phyloP scores from a whole-genome alignment of 1,284 basidiomycete species.

The Ustanciosporium gigantosporum region DNA sequence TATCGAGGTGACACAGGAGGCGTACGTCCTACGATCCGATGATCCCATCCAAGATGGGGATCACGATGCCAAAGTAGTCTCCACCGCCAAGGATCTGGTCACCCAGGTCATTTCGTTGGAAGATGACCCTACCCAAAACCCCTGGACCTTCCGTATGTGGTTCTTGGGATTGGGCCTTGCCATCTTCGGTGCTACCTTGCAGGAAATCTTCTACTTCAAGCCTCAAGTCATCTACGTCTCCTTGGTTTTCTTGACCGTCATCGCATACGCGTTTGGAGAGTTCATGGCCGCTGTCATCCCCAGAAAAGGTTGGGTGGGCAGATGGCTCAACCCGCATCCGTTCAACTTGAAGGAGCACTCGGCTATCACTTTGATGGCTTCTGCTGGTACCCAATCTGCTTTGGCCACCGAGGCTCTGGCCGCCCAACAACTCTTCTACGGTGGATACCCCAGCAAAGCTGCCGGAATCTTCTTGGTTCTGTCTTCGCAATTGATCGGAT shows the following conservation, averaged over 20 bases:
- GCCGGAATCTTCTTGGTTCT: slow-evolving; percentile 67
- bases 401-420: slow-evolving; percentile 21
- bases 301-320: slow-evolving; percentile 4
- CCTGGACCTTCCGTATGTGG: slow-evolving; percentile 28
- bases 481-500: slow-evolving; percentile 72
- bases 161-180: slow-evolving; percentile 17
- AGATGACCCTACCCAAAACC: slow-evolving; percentile 17
- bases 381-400: slow-evolving; percentile 14
- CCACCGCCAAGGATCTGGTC: slow-evolving; percentile 15
- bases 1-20: too few relatives aligned
- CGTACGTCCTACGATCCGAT: too few relatives aligned
- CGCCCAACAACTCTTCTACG: slow-evolving; percentile 32
- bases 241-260: slow-evolving; percentile 20
- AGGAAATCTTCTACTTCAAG: slow-evolving; percentile 30
- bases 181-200: slow-evolving; percentile 11
- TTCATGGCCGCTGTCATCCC: slow-evolving; percentile 15
- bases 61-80: slow-evolving; percentile 12
- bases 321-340: slow-evolving; percentile 14
- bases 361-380: slow-evolving; percentile 21
- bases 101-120: slow-evolving; percentile 13
- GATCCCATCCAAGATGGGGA: too few relatives aligned
- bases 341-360: slow-evolving; percentile 32
- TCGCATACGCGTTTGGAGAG: slow-evolving; percentile 15
- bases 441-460: slow-evolving; percentile 16
- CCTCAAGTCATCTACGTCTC: slow-evolving; percentile 14